Evolutionary conservation across 441 rosid genomes (phyloP).

Genomic region (Geranium incanum): DNA sequence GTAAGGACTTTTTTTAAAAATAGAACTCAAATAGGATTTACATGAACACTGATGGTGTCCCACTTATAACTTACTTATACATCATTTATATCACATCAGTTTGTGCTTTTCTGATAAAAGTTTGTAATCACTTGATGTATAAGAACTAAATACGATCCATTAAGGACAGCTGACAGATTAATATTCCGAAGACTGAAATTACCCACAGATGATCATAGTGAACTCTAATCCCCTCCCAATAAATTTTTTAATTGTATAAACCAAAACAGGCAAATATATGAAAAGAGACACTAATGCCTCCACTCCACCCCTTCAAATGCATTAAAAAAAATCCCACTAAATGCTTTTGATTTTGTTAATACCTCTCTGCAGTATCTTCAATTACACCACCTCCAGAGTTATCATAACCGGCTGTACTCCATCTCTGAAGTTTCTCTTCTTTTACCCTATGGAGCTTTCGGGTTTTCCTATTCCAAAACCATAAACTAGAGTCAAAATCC

Average conservation of each 20-base stretch:
- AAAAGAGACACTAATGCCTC: background rate
- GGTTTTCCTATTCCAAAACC: slow-evolving; percentile 31
- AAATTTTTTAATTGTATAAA: background rate
- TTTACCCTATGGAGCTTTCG: slow-evolving; percentile 27
- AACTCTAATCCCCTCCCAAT: background rate
- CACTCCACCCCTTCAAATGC: background rate
- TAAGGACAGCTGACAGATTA: too few relatives aligned
- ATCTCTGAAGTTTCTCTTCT: slow-evolving; percentile 20
- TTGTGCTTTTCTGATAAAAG: too few relatives aligned
- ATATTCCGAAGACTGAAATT: too few relatives aligned
- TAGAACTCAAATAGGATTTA: too few relatives aligned
- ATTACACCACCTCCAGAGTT: slow-evolving; percentile 17
- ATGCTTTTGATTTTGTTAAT: background rate
- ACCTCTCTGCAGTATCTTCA: slow-evolving; percentile 40
- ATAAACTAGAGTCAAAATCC: background rate
- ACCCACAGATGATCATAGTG: background rate
- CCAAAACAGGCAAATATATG: background rate
- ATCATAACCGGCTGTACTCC: slow-evolving; percentile 16
- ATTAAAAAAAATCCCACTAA: background rate
- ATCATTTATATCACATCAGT: too few relatives aligned
- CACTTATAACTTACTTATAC: too few relatives aligned
- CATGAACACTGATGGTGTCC: too few relatives aligned
- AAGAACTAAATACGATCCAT: too few relatives aligned
- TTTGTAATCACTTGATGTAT: too few relatives aligned
- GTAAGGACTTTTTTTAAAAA: too few relatives aligned